Base-by-base conservation (phyloP, 2,329 filamentous ascomycete species). In the Curvularia sp. region DNA sequence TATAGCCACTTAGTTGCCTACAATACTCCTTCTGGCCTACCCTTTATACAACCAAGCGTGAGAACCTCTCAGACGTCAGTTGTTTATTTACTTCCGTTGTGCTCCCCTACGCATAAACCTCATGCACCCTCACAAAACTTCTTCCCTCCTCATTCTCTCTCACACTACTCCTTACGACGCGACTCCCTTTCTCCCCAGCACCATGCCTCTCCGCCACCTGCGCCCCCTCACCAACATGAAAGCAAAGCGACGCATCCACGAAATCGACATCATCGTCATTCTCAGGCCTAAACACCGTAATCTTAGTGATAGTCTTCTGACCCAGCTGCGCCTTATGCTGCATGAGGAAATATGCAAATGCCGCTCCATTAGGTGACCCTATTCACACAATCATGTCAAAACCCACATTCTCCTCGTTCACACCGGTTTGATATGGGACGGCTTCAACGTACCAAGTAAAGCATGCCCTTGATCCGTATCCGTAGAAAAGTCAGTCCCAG, bases 311-410 rank as follows among this genome's bases (percentile, higher is more conserved):
- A 6, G 47, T 63, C 57, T 68, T 70, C 2, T 43, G 41, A 0
- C 67, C 68, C 1, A 71, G 47, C 36, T 66, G 50, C 0, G 41
- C 49, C 43, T 71, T 70, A 36, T 65, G 64, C 48, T 64, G 61
- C 28, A 69, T 56, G 1, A 71, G 48, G 5, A 69, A 68, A 38
- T 65, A 71, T 3, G 65, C 68, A 50, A 71, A 69, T 0, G 57
- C 57, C 1, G 63, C 64, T 10, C 63, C 67, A 30, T 69, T 69
- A 1, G 57, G 64, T 8, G 62, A 65, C 3, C 60, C 65, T 67
- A 10, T 18, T 42, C 10, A 15, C 2, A 32, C n/a, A n/a, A n/a
- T n/a, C n/a, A n/a, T n/a, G n/a, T n/a, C n/a, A n/a, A n/a, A n/a
- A n/a, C n/a, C n/a, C n/a, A n/a, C n/a, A n/a, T n/a, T n/a, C n/a